A percentile compares a stretch with the other conserved stretches of the same genome.
These are phyloP conservation scores for Ajuga chamaepitys DNA, from an alignment of 257 asterid genomes.

Conservation along the genomic window DNA sequence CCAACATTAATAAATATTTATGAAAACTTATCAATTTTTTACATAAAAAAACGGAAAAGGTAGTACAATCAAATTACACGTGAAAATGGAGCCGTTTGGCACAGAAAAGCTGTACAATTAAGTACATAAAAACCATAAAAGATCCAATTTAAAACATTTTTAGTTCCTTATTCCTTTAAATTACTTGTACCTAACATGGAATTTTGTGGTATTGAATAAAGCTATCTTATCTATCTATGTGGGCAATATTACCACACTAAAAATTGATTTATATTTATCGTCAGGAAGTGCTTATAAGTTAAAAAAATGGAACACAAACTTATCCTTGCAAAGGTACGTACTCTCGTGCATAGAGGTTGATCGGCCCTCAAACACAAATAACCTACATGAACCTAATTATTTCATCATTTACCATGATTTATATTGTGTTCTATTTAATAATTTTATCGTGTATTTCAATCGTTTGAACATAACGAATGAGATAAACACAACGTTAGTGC, in stretches of 20 bases:
- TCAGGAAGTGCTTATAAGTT: too few species aligned
- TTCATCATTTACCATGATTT: too few species aligned
- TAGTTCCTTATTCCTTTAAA: too few species aligned
- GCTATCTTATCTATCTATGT: neutral
- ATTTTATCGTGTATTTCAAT: neutral
- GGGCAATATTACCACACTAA: neutral
- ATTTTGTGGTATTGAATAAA: slow-evolving; percentile 6
- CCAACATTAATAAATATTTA: neutral
- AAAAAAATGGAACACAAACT: neutral
- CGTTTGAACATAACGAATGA: neutral
- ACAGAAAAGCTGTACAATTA: neutral
- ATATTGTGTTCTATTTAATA: too few species aligned
- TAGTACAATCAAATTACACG: neutral
- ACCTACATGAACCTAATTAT: too few species aligned
- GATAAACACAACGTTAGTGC: neutral
- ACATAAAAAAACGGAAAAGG: too few species aligned
- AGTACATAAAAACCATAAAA: neutral
- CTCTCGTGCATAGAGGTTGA: too few species aligned
- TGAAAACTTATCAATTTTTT: neutral
- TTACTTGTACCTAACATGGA: neutral
- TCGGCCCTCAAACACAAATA: too few species aligned
- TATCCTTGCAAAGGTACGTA: too few species aligned
- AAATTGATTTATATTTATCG: too few species aligned
- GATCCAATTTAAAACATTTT: slow-evolving; percentile 8
- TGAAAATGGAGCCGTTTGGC: neutral